Percentiles rank a stretch among this genome's conserved stretches.
Evolutionary conservation across 305 asterid species (phyloP).

Genomic region (Fraxinus baroniana): DNA sequence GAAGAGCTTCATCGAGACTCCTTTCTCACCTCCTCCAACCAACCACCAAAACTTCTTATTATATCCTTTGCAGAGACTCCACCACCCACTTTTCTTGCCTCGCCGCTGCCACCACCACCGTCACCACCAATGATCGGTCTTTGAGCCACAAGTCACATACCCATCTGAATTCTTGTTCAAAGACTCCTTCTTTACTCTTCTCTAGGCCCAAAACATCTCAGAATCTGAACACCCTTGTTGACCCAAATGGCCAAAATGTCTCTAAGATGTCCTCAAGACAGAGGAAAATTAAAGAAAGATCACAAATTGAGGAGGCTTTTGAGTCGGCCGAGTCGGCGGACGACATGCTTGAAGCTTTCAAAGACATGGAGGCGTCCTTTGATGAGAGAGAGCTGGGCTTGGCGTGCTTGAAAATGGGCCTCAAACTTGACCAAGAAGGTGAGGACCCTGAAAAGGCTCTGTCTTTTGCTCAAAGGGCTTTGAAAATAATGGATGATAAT

Average conservation of each 20-base stretch:
- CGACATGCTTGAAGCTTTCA: conserved; percentile 70
- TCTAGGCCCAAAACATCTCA: conserved; percentile 33
- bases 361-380: conserved; percentile 62
- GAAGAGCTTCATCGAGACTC: conserved; percentile 58
- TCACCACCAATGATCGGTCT: conserved; percentile 20
- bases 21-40: conserved; percentile 37
- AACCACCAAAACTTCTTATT: conserved; percentile 28
- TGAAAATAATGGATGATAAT: conserved; percentile 51
- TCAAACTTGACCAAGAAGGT: conserved; percentile 78
- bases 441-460: conserved; percentile 68
- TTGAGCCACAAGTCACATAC: conserved; percentile 26
- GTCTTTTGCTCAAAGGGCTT: conserved; percentile 68
- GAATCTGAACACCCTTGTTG: conserved; percentile 45
- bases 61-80: conserved; percentile 34
- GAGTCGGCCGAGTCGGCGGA: conserved; percentile 71
- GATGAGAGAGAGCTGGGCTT: conserved; percentile 73
- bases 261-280: conserved; percentile 64
- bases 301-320: conserved; percentile 73
- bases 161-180: conserved; percentile 31
- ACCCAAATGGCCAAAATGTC: conserved; percentile 33
- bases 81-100: conserved; percentile 18
- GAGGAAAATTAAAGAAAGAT: conserved; percentile 58
- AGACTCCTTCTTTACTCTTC: conserved; percentile 35
- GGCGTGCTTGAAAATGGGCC: conserved; percentile 82
- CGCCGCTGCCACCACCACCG: conserved; percentile 8